Percentiles rank a stretch among this genome's conserved stretches.
phyloP scores from a whole-genome alignment of 1,284 basidiomycete species.

The Apiotrichum veenhuisii region DNA sequence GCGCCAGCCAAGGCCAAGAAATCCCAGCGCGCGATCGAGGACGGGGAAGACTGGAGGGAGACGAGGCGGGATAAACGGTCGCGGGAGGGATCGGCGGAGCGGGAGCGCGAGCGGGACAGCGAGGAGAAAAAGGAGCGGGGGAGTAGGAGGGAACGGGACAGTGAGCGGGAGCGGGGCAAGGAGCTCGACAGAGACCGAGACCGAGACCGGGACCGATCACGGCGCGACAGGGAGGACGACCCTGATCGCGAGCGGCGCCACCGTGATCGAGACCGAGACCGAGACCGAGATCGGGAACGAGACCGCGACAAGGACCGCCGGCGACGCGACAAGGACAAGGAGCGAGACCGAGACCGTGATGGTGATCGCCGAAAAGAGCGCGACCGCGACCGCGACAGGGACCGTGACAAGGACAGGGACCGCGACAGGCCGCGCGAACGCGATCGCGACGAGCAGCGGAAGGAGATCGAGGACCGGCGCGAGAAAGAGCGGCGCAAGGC shows the following conservation, averaged over 20 bases:
- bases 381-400: slow-evolving; percentile 1
- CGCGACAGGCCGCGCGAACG: slow-evolving; percentile 2
- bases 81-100: background rate
- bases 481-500: slow-evolving; percentile 9
- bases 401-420: slow-evolving; percentile 7
- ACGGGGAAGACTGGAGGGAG: background rate
- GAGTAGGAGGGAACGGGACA: background rate
- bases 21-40: too few species aligned
- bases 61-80: too few species aligned
- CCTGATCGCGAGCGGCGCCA: background rate
- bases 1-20: background rate
- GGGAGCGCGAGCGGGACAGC: too few species aligned
- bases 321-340: too few species aligned
- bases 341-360: slow-evolving; percentile 7
- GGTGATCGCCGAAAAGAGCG: background rate
- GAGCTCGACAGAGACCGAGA: background rate
- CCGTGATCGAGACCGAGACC: slow-evolving; percentile 2
- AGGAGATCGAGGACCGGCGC: slow-evolving; percentile 19
- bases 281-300: slow-evolving; percentile 4
- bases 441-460: slow-evolving; percentile 11
- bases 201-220: background rate
- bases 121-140: background rate
- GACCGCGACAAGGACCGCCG: slow-evolving; percentile 1
- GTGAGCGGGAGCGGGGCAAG: background rate
- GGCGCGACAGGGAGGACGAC: background rate